Base-by-base conservation (phyloP, 768 basidiomycete genomes). In the Galerina marginata region DNA sequence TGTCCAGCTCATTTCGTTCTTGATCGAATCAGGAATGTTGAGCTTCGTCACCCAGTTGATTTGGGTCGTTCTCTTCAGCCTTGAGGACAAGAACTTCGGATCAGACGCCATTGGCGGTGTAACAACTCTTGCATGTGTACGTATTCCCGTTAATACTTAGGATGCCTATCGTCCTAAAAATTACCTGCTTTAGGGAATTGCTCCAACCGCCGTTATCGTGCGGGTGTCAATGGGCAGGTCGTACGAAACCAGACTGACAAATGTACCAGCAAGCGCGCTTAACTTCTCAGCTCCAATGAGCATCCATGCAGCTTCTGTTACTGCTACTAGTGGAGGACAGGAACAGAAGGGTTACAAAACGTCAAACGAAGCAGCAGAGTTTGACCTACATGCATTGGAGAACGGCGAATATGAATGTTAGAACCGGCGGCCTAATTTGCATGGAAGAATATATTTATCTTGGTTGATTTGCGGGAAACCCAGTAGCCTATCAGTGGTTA, bases 31-130 rank as follows among this genome's bases (percentile, higher is more conserved):
- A 11, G 58, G 58, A 16, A 36, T 46, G 20, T 37, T 59, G 9
- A 59, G 51, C 10, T 50, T 59, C 14, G 25, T 59, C 10, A 33
- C 51, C 11, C 51, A 59, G 39, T 38, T 59, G 29, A 54, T 46
- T 7, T 59, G 58, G 58, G 45, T 44, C 2, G 58, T 59, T 16
- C 58, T 59, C 23, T 59, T 59, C 25, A 44, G 42, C 29, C 36
- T 59, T 12, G 49, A 59, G n/a, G 15, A 59, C 54, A 45, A 14
- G 3, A 47, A 47, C 25, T 56, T 56, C n/a, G 56, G 56, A 26
- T 58, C 49, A 15, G 47, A 58, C 23, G 25, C 56, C 0, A 26
- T 58, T 26, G 40, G 23, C 25, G 48, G 56, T n/a, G 26, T 38
- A 10, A 49, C 49, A 33, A 58, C 56, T 23, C 45, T 58, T 44